phyloP scores from a whole-genome alignment of 345 rosid genomes.

The Psidium guajava region DNA sequence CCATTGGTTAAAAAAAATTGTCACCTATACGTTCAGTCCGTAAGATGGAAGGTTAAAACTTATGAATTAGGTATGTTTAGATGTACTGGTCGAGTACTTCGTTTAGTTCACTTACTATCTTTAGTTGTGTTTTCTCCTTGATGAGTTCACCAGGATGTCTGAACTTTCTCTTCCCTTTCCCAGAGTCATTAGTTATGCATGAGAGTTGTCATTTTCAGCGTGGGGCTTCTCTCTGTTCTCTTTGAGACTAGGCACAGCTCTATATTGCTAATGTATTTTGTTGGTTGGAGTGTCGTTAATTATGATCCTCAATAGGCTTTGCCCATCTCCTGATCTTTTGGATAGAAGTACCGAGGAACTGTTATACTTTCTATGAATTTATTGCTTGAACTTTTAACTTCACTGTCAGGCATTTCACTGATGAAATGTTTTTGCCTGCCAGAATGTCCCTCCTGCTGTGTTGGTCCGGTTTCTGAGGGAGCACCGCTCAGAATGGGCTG shows the following conservation, averaged over 20 bases:
- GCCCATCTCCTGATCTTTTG: background rate
- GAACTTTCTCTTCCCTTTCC: background rate
- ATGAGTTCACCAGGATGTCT: background rate
- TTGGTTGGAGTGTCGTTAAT: background rate
- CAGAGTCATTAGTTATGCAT: background rate
- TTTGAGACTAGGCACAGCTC: background rate
- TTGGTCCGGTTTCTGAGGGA: slow-evolving; percentile 90
- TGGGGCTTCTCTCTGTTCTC: background rate
- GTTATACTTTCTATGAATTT: background rate
- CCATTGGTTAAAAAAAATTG: background rate
- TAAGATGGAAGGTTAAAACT: background rate
- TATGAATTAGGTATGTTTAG: background rate
- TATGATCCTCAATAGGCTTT: background rate
- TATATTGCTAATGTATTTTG: background rate
- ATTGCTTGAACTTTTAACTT: background rate
- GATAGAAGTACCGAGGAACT: background rate
- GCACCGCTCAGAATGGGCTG: slow-evolving; percentile 99
- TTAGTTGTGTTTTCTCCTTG: background rate
- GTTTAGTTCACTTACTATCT: background rate
- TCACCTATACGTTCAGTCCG: background rate
- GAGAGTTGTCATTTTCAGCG: background rate
- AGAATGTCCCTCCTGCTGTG: slow-evolving; percentile 97
- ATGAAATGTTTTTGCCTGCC: slow-evolving; percentile 2
- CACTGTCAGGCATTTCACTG: background rate
- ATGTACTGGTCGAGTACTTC: background rate